Evolutionary conservation across 1,284 basidiomycete genomes (phyloP).

Genomic region (Baeospora myosura): DNA sequence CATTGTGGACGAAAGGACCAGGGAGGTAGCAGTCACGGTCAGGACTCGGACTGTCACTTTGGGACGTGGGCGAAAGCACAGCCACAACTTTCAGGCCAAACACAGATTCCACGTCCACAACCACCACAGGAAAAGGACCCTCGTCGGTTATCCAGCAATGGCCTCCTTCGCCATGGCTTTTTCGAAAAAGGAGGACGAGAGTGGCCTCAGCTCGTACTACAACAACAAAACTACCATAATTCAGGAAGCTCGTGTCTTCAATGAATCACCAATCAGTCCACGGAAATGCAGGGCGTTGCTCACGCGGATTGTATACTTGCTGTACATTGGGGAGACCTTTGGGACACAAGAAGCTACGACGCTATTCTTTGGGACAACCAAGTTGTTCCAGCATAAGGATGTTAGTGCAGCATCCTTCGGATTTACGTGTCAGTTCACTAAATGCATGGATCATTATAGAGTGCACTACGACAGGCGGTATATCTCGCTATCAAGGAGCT

Average conservation of each 20-base stretch:
- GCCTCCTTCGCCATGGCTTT: slow-evolving; percentile 59
- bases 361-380: slow-evolving; percentile 98
- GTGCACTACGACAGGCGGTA: slow-evolving; percentile 94
- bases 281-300: slow-evolving; percentile 95
- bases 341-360: slow-evolving; percentile 94
- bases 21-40: no score
- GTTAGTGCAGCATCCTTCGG: slow-evolving; percentile 34
- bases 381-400: slow-evolving; percentile 99
- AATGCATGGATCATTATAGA: slow-evolving; percentile 46
- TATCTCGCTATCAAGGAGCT: slow-evolving; percentile 99
- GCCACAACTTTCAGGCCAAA: no score
- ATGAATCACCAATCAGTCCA: slow-evolving; percentile 96
- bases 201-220: slow-evolving; percentile 77
- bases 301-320: slow-evolving; percentile 92
- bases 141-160: slow-evolving; percentile 9
- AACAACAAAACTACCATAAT: slow-evolving; percentile 95
- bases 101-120: slow-evolving; percentile 34
- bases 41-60: no score
- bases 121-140: not conserved
- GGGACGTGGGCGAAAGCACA: no score
- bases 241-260: slow-evolving; percentile 98
- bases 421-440: slow-evolving; percentile 8
- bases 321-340: slow-evolving; percentile 95
- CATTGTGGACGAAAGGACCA: no score
- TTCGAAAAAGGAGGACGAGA: slow-evolving; percentile 91